A percentile compares a stretch with the other conserved stretches of the same genome.
These are phyloP conservation scores for Pyricularia sp. DNA, from an alignment of 2,329 filamentous ascomycete genomes.

Conservation along the genomic window DNA sequence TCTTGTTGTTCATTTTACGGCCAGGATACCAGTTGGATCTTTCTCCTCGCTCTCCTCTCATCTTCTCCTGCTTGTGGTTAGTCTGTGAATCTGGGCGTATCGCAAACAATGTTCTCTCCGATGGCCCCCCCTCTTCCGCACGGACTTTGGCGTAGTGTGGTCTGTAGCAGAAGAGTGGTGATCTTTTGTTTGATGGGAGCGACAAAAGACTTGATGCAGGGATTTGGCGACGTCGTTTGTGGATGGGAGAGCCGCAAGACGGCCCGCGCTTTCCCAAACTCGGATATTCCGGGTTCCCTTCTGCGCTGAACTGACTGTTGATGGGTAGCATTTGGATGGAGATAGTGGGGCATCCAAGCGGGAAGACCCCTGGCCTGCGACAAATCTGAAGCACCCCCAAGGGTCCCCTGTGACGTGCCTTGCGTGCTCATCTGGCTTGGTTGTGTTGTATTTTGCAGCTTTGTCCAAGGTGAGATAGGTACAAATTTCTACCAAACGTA, in stretches of 20 bases:
- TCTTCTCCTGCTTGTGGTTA: not conserved
- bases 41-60: not conserved
- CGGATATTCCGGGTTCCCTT: not conserved
- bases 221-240: not conserved
- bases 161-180: not conserved
- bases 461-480: not conserved
- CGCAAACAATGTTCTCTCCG: not conserved
- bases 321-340: not conserved
- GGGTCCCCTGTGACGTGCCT: not conserved
- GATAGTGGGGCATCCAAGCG: not conserved
- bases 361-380: slow-evolving; percentile 31
- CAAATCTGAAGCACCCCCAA: slow-evolving; percentile 33
- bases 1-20: not conserved
- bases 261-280: not conserved
- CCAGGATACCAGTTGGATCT: not conserved
- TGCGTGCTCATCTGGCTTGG: not conserved
- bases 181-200: not conserved
- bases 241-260: not conserved
- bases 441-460: not conserved
- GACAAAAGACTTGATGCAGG: not conserved
- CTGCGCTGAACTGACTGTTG: not conserved
- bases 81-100: not conserved
- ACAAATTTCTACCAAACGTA: not conserved
- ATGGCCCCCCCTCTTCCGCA: not conserved
- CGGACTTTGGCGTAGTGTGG: not conserved